Percentiles rank a stretch among this genome's conserved stretches.
These are phyloP conservation scores for Dianthus caryophyllus DNA, from an alignment of 148 eudicot species.

Conservation along the genomic window DNA sequence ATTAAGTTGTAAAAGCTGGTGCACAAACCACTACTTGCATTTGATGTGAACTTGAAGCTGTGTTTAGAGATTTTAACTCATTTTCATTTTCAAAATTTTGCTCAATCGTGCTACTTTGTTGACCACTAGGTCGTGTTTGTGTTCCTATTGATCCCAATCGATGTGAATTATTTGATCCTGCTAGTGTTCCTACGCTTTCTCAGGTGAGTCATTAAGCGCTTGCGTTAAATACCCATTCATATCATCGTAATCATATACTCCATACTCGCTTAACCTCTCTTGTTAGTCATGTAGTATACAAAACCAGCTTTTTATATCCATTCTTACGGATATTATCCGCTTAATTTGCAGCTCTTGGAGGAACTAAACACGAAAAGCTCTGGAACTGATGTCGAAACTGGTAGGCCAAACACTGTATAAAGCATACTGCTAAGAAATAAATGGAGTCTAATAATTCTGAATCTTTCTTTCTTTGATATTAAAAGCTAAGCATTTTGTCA, in stretches of 20 bases:
- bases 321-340: slow-evolving; percentile 1
- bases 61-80: not conserved
- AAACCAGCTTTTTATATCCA: not conserved
- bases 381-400: slow-evolving; percentile 42
- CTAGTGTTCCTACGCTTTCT: slow-evolving; percentile 79
- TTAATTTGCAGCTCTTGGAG: slow-evolving; percentile 59
- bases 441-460: not conserved
- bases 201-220: slow-evolving; percentile 38
- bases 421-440: not conserved
- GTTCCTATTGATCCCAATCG: slow-evolving; percentile 77
- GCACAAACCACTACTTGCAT: not conserved
- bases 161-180: slow-evolving; percentile 88
- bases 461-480: not conserved
- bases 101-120: not conserved
- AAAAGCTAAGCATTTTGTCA: not conserved
- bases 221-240: not conserved
- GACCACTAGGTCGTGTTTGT: slow-evolving; percentile 71
- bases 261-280: not conserved
- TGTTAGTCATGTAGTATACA: not conserved
- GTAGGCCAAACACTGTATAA: no score
- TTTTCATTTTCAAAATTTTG: not conserved
- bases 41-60: not conserved
- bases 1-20: not conserved
- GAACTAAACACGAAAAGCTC: slow-evolving; percentile 68
- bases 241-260: not conserved